Evolutionary conservation across 768 basidiomycete genomes (phyloP).

Genomic region (Pleurotus cornucopiae): DNA sequence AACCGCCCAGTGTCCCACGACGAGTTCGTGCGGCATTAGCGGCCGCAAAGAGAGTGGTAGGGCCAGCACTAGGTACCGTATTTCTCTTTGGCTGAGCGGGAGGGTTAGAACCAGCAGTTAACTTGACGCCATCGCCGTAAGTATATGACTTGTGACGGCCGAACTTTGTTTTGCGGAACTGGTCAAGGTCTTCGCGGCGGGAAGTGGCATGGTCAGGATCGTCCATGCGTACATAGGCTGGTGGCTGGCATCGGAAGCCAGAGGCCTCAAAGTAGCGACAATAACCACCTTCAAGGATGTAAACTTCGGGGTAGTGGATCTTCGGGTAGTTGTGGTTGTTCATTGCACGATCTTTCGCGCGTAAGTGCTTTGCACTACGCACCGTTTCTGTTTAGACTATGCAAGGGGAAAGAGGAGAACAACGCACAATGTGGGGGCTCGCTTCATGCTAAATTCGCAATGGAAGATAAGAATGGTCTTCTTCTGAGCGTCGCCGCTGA

Average conservation of each 20-base stretch:
- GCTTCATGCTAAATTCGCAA: constrained; percentile 94
- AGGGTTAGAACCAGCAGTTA: constrained; percentile 27
- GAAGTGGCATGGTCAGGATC: constrained; percentile 80
- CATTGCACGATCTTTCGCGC: constrained; percentile 83
- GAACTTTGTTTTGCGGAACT: constrained; percentile 87
- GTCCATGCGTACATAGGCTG: constrained; percentile 90
- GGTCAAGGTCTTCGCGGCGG: constrained; percentile 82
- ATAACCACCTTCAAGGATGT: constrained; percentile 96
- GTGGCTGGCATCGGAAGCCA: constrained; percentile 70
- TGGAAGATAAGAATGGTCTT: constrained; percentile 94
- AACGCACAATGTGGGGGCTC: constrained; percentile 91
- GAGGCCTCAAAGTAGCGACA: constrained; percentile 77
- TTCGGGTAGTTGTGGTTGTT: constrained; percentile 89
- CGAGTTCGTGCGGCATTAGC: constrained; percentile 65
- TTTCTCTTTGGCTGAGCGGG: constrained; percentile 57
- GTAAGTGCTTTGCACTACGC: constrained; percentile 84
- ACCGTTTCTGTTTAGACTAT: not conserved
- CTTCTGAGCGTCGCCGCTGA: constrained; percentile 67
- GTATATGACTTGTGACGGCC: constrained; percentile 89
- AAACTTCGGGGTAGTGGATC: constrained; percentile 94
- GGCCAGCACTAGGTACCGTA: constrained; percentile 51
- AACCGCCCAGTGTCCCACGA: constrained; percentile 39
- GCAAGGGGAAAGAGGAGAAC: not conserved
- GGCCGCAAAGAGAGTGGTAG: constrained; percentile 60
- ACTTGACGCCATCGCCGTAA: constrained; percentile 71